Conservation (phyloP, 306 rosid species). For the Macrotyloma uniflorum region DNA sequence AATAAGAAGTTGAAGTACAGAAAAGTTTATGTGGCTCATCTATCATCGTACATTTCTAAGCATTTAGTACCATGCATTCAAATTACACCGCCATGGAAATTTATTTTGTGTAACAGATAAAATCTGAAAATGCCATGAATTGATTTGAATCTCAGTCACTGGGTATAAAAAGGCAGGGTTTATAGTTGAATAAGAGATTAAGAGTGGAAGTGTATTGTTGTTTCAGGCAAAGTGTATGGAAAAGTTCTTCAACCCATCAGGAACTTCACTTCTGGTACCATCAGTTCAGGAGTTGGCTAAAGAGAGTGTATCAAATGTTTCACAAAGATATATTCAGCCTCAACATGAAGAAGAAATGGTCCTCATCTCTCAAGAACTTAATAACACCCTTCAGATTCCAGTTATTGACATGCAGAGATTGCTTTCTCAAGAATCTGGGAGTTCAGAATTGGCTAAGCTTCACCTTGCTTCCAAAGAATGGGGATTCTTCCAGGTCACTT, state of each 20-base stretch:
- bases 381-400: conserved; percentile 27
- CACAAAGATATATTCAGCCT: conserved; percentile 41
- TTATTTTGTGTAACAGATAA: too few species aligned
- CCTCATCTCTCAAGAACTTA: neutral
- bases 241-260: neutral
- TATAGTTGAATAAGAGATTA: neutral
- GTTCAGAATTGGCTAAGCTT: conserved; percentile 41
- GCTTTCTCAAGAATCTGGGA: conserved; percentile 15
- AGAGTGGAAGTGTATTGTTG: neutral
- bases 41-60: too few species aligned
- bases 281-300: conserved; percentile 34
- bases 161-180: neutral
- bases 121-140: too few species aligned
- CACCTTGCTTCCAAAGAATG: conserved; percentile 46
- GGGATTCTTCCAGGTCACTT: conserved; percentile 50
- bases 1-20: too few species aligned
- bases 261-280: neutral
- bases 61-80: too few species aligned
- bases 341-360: neutral
- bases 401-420: conserved; percentile 35
- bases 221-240: neutral
- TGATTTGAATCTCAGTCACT: too few species aligned
- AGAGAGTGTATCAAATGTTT: neutral
- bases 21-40: too few species aligned
- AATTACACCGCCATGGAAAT: too few species aligned